Conservation (phyloP, 1,284 basidiomycete genomes). For the Serendipita sp. region DNA sequence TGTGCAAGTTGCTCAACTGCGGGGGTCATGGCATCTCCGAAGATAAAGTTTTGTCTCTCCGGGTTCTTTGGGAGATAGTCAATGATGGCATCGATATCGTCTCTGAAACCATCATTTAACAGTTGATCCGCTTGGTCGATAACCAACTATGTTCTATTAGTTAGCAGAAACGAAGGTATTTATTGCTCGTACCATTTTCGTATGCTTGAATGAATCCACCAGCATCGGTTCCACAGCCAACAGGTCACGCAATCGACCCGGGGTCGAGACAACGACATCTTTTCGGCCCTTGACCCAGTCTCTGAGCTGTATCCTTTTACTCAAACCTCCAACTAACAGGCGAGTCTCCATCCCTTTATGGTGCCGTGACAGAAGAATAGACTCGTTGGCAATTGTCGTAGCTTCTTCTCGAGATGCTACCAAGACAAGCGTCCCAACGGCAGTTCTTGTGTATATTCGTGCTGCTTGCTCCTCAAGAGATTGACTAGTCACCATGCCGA, state of each 20-base stretch:
- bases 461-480: slow-evolving; percentile 22
- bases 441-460: slow-evolving; percentile 27
- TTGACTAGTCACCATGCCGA: neutral
- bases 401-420: slow-evolving; percentile 92
- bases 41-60: slow-evolving; percentile 81
- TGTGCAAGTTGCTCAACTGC: slow-evolving; percentile 50
- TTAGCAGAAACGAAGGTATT: neutral
- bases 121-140: slow-evolving; percentile 94
- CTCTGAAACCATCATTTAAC: slow-evolving; percentile 91
- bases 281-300: slow-evolving; percentile 50
- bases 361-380: slow-evolving; percentile 51
- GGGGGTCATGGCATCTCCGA: slow-evolving; percentile 75
- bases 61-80: slow-evolving; percentile 50
- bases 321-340: slow-evolving; percentile 70
- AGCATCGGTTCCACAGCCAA: slow-evolving; percentile 50
- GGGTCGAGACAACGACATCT: slow-evolving; percentile 88
- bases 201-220: slow-evolving; percentile 34
- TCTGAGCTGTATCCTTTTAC: slow-evolving; percentile 50
- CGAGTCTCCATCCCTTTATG: slow-evolving; percentile 54
- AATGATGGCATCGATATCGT: slow-evolving; percentile 72
- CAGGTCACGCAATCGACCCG: slow-evolving; percentile 78
- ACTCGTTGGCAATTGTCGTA: slow-evolving; percentile 84
- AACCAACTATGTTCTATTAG: slow-evolving; percentile 44
- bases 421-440: slow-evolving; percentile 72
- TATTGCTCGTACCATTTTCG: slow-evolving; percentile 39